Evolutionary conservation across 352 stramenopile species (phyloP).

Genomic region (Phytophthora ramorum): DNA sequence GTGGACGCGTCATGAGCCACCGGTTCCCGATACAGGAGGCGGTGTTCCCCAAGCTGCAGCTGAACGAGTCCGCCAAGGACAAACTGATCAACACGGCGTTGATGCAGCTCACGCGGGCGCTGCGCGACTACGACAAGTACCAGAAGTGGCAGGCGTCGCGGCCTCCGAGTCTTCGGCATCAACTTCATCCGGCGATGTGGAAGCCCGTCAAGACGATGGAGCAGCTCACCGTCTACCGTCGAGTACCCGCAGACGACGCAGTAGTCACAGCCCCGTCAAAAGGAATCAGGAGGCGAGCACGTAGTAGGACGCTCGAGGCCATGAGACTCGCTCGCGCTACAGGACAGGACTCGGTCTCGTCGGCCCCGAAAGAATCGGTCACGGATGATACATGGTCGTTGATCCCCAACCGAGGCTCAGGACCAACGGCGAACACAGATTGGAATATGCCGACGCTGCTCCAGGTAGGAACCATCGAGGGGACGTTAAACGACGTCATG

Average conservation of each 20-base stretch:
- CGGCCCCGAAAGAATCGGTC: slow-evolving; percentile 27
- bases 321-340: slow-evolving; percentile 20
- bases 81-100: slow-evolving; percentile 42
- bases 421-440: slow-evolving; percentile 16
- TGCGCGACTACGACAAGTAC: slow-evolving; percentile 51
- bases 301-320: slow-evolving; percentile 37
- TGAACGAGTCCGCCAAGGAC: slow-evolving; percentile 31
- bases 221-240: slow-evolving; percentile 48
- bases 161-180: slow-evolving; percentile 43
- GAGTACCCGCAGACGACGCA: slow-evolving; percentile 24
- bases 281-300: slow-evolving; percentile 34
- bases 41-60: slow-evolving; percentile 42
- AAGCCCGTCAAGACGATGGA: slow-evolving; percentile 53
- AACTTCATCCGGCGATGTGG: slow-evolving; percentile 48
- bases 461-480: slow-evolving; percentile 50
- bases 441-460: slow-evolving; percentile 47
- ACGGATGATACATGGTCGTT: slow-evolving; percentile 18
- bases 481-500: slow-evolving; percentile 60
- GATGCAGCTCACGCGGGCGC: slow-evolving; percentile 35
- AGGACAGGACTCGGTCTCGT: slow-evolving; percentile 23
- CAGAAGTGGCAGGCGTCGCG: slow-evolving; percentile 42
- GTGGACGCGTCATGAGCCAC: slow-evolving; percentile 31
- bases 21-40: slow-evolving; percentile 46
- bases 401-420: slow-evolving; percentile 19
- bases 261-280: slow-evolving; percentile 19